These are phyloP conservation scores for Bjerkandera adusta DNA, from an alignment of 1,284 basidiomycete species.

Conservation along the genomic window DNA sequence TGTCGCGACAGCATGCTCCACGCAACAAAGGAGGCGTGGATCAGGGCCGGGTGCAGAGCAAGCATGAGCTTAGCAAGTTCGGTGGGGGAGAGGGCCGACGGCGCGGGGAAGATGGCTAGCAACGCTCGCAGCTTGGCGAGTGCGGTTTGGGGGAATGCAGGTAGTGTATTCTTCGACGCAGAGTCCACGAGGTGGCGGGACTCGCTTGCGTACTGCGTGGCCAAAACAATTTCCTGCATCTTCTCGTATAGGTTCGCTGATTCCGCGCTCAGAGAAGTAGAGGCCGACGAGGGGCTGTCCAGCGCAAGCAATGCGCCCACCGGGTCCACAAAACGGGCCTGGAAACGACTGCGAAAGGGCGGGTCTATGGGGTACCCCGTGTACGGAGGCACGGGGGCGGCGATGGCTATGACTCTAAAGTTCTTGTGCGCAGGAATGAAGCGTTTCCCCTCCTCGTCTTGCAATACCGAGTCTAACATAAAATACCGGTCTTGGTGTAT, in stretches of 20 bases:
- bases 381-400: constrained; percentile 64
- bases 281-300: constrained; percentile 12
- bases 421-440: constrained; percentile 63
- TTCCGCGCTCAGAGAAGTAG: constrained; percentile 3
- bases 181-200: constrained; percentile 48
- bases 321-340: constrained; percentile 65
- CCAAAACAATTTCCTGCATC: constrained; percentile 52
- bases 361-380: constrained; percentile 66
- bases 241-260: constrained; percentile 35
- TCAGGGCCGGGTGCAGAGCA: constrained; percentile 52
- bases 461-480: constrained; percentile 38
- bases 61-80: constrained; percentile 53
- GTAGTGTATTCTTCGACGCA: constrained; percentile 48
- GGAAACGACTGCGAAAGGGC: constrained; percentile 67
- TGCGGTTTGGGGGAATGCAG: constrained; percentile 63
- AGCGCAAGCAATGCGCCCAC: constrained; percentile 53
- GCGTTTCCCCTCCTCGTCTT: constrained; percentile 32
- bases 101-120: constrained; percentile 46
- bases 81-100: constrained; percentile 36
- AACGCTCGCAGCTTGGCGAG: constrained; percentile 48
- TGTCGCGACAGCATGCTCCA: constrained; percentile 60
- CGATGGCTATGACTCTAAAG: constrained; percentile 64
- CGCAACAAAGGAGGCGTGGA: constrained; percentile 52
- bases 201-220: constrained; percentile 61
- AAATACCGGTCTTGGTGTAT: constrained; percentile 59